Percentiles rank a stretch among this genome's conserved stretches.
Evolutionary conservation across 2,329 filamentous ascomycete genomes (phyloP).

Genomic region (Penicillium brevicompactum): DNA sequence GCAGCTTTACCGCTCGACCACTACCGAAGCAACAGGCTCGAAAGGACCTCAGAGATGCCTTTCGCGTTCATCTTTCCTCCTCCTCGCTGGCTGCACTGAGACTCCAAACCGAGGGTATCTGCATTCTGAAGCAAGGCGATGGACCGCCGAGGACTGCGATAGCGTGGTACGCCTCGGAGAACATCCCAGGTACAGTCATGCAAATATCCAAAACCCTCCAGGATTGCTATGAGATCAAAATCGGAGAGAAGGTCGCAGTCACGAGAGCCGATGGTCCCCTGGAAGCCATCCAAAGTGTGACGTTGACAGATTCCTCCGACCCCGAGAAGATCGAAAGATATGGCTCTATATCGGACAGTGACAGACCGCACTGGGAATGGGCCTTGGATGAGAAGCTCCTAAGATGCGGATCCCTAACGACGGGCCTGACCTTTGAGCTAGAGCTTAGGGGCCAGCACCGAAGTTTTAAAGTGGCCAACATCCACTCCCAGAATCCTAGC

Average conservation of each 20-base stretch:
- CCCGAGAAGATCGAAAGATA: constrained; percentile 39
- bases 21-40: constrained; percentile 50
- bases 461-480: constrained; percentile 62
- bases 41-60: constrained; percentile 57
- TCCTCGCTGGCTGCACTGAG: constrained; percentile 58
- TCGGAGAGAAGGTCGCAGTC: constrained; percentile 70
- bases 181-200: constrained; percentile 67
- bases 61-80: constrained; percentile 60
- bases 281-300: constrained; percentile 59
- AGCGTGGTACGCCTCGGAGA: constrained; percentile 63
- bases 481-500: constrained; percentile 52
- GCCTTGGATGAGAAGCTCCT: constrained; percentile 47
- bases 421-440: constrained; percentile 70
- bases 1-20: constrained; percentile 58
- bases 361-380: constrained; percentile 52
- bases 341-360: constrained; percentile 38
- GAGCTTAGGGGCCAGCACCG: constrained; percentile 59
- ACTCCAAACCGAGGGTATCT: constrained; percentile 61
- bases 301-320: constrained; percentile 61
- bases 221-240: constrained; percentile 69
- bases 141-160: constrained; percentile 58
- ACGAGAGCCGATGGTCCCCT: constrained; percentile 54
- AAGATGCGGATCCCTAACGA: constrained; percentile 67
- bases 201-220: constrained; percentile 75
- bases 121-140: constrained; percentile 42